Evolutionary conservation across 768 basidiomycete genomes (phyloP), one percentile per base, ranked within the genome.

Genomic region (Scleroderma bovista): DNA sequence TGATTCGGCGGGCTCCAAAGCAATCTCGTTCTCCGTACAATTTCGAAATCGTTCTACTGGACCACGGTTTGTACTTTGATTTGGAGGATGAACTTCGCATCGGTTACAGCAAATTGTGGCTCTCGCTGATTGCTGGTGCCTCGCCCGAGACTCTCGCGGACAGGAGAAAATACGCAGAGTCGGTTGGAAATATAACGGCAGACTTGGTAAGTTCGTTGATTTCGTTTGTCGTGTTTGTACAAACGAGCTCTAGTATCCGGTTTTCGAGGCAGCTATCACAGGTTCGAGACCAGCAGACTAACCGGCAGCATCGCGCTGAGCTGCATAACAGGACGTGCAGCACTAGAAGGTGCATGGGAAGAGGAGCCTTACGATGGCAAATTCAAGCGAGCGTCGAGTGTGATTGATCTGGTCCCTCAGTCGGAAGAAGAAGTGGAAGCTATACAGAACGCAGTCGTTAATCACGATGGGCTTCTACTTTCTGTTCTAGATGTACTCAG

Each of bases 241-340:
- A 36, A n/a, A 44, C 39, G 50, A 20, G 49, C 43, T 47, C 0
- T 60, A 94, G 88, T 98, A 96, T 63, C 89, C 93, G 9, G 78
- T 96, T 11, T 93, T 98, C 53, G 93, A 97, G 67, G 90, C 92
- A 19, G 94, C 94, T 13, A 84, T 98, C 40, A 97, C 94, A n/a
- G 86, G 84, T 54, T 45, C 39, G 53, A 26, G 43, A n/a, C 5
- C 22, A 12, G 23, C 29, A 22, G 34, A 20, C 20, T 33, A 24
- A 15, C 43, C 38, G 9, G n/a, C 39, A n/a, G 32, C 24, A 40
- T 22, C 38, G 23, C 4, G 19, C 44, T 45, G 44, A 24, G 52
- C 34, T 58, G 33, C 10, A 24, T 8, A 44, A 5, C 33, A 57
- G 82, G 83, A 5, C 79, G 93, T 37, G 83, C 88, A 16, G 82